Evolutionary conservation across 2,329 filamentous ascomycete genomes (phyloP).

Genomic region (Cercospora beticola): DNA sequence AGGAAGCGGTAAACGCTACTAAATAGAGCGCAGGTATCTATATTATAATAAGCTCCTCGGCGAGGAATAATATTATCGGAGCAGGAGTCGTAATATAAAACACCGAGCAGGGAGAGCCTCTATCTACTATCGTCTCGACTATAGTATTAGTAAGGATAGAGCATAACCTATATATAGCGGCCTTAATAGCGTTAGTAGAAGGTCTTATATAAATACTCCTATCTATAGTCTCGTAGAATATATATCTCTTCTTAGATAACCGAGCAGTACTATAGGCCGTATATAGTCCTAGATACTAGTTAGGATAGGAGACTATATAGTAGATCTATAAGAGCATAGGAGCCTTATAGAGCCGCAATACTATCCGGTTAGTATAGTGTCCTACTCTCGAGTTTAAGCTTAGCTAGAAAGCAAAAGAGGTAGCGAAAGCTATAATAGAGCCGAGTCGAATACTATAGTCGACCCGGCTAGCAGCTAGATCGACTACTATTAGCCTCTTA

Average conservation of each 20-base stretch:
- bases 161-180: not conserved
- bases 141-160: not conserved
- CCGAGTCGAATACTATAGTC: not conserved
- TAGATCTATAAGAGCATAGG: no score
- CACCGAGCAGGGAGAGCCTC: not conserved
- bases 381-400: not conserved
- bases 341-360: no score
- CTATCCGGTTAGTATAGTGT: not conserved
- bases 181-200: not conserved
- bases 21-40: not conserved
- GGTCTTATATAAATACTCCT: no score
- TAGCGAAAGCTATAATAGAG: not conserved
- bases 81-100: not conserved
- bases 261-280: no score
- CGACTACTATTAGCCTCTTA: not conserved
- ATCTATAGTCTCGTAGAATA: no score
- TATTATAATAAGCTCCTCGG: not conserved
- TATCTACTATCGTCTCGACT: not conserved
- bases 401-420: not conserved
- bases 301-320: no score
- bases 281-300: no score
- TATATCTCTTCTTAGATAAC: no score
- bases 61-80: not conserved
- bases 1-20: not conserved
- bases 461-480: not conserved